Conservation (phyloP, 495 filamentous ascomycete genomes). For the Daldinia caldariorum region DNA sequence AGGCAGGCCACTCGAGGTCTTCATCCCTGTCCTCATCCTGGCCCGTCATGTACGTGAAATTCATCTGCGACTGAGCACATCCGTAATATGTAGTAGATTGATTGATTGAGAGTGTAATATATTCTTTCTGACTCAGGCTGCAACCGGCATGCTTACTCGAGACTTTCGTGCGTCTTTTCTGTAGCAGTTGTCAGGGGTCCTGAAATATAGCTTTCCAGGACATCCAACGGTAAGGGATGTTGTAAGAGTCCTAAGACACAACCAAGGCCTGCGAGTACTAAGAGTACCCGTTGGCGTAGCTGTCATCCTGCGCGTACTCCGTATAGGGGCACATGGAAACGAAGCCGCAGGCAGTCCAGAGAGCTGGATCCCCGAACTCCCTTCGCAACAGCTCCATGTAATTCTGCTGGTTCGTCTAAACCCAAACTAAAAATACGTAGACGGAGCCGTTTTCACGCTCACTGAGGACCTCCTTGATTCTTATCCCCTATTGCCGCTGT, state of each 20-base stretch:
- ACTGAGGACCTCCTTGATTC: constrained; percentile 18
- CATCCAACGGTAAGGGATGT: constrained; percentile 29
- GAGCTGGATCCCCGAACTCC: constrained; percentile 30
- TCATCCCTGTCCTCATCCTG: constrained; percentile 44
- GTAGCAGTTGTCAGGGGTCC: constrained; percentile 30
- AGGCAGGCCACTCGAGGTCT: constrained; percentile 32
- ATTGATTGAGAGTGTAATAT: constrained; percentile 38
- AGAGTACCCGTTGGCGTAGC: constrained; percentile 30
- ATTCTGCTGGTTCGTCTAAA: constrained; percentile 30
- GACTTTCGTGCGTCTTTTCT: constrained; percentile 21
- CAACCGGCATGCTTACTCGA: constrained; percentile 38
- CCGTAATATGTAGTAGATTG: constrained; percentile 40
- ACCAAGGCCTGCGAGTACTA: constrained; percentile 28
- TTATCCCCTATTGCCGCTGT: constrained; percentile 29
- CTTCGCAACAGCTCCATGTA: constrained; percentile 26
- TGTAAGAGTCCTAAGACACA: constrained; percentile 32
- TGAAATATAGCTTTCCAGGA: constrained; percentile 30
- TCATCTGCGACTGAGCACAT: constrained; percentile 36
- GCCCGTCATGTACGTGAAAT: constrained; percentile 41
- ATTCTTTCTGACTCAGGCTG: constrained; percentile 37
- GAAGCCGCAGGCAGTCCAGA: constrained; percentile 32
- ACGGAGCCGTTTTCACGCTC: constrained; percentile 21
- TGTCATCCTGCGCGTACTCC: constrained; percentile 26
- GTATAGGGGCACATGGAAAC: constrained; percentile 39
- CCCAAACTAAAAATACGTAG: constrained; percentile 33